Evolutionary conservation across 208 protist species (phyloP), one percentile per base, ranked within the genome.

Genomic region (Leishmania guyanensis): DNA sequence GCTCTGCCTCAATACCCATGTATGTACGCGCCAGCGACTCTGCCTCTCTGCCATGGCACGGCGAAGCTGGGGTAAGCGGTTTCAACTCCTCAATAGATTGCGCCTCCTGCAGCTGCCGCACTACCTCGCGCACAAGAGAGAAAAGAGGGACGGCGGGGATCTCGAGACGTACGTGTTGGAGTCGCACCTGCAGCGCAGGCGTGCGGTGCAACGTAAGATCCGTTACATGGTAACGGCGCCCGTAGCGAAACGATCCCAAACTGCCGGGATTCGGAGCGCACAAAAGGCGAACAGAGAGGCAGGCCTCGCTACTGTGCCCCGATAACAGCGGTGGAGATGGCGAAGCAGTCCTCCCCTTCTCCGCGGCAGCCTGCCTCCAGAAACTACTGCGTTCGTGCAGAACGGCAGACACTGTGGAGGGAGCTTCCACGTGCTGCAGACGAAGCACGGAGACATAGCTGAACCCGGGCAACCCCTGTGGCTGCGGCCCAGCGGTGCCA

Each of bases 171-270:
- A 82, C 33, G 10, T 46, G 36, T 8, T n/a, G 46, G 65, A 82
- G 5, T 10, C 50, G 60, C 39, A 80, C 78, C 54, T 82, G 71
- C 33, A 79, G 53, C 4, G 56, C 78, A 29, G 29, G 33, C 17
- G 66, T 77, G 51, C 82, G 78, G 29, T 79, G 65, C 51, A 86
- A 71, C 53, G 64, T 58, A 4, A 86, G 43, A 53, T 79, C 78
- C 2, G 62, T 79, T 46, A 71, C 77, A 60, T 58, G 53, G 73
- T 82, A 86, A 20, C 65, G 65, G 2, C 75, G 78, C 29, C 82
- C 82, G 66, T 79, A 86, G 33, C 36, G 77, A 58, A 82, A 53
- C 6, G 53, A 14, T 12, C 33, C 29, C 58, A 71, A 66, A 54
- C 48, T 10, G 8, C 66, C 43, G 12, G 72, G 39, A 0, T 68